These are phyloP conservation scores for Borealophlyctis nickersoniae DNA, from an alignment of 192 early-diverging fungal species.

Conservation along the genomic window DNA sequence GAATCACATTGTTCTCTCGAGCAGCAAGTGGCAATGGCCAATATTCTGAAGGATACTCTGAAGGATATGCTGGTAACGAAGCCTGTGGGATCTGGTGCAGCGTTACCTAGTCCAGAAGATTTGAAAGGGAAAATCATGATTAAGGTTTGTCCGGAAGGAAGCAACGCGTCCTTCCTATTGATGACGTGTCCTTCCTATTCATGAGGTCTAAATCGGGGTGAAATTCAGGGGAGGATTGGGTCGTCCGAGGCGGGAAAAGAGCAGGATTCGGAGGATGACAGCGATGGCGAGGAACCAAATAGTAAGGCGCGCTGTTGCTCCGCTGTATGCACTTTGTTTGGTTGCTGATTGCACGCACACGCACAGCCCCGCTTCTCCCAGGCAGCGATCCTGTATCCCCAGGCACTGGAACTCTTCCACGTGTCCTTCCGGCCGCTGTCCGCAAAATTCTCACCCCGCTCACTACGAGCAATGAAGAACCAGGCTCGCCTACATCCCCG, in stretches of 20 bases:
- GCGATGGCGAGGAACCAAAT: not conserved
- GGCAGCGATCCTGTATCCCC: too few species aligned
- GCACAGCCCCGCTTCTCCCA: too few species aligned
- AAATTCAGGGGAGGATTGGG: not conserved
- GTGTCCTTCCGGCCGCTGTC: too few species aligned
- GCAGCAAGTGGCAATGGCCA: conserved; percentile 76
- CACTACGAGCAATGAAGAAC: too few species aligned
- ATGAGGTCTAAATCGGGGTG: too few species aligned
- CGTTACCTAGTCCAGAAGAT: conserved; percentile 68
- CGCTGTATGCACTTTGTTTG: too few species aligned
- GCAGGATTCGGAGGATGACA: not conserved
- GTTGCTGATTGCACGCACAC: too few species aligned
- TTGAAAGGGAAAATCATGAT: conserved; percentile 71
- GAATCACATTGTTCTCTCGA: conserved; percentile 76
- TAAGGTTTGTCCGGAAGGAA: conserved; percentile 53
- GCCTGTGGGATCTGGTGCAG: conserved; percentile 36
- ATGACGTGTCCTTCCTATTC: not conserved
- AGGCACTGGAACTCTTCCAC: too few species aligned
- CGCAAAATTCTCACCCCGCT: too few species aligned
- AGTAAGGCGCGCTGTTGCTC: too few species aligned
- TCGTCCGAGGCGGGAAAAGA: not conserved
- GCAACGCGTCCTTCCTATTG: too few species aligned
- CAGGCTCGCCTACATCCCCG: too few species aligned
- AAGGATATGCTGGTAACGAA: conserved; percentile 62
- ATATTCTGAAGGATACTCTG: conserved; percentile 61